Evolutionary conservation across 1,284 basidiomycete species (phyloP), one percentile per base, ranked within the genome.

Genomic region (Ustilago crameri): DNA sequence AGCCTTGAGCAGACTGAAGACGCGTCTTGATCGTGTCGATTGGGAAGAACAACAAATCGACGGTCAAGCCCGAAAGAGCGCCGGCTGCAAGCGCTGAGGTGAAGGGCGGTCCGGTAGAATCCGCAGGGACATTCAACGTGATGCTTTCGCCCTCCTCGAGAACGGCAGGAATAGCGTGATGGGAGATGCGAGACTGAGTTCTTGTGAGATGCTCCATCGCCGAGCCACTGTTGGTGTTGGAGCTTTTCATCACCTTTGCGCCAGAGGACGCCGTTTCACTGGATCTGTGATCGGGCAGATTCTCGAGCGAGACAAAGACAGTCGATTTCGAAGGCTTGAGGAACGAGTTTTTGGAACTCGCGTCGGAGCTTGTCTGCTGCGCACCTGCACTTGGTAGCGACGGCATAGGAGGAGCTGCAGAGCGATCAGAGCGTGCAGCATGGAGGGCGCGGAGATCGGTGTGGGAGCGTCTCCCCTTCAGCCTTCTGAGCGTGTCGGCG

Each of bases 11-110:
- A 3, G 93, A 91, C 82, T 98, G 95, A 52, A 97, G 86, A 34
- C 95, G 90, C 15, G 95, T 98, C 85, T 98, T 98, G 82, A 98
- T 86, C 1, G 95, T 97, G 85, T 98, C 95, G 64, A 98, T 90
- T 0, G 95, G 95, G 84, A 93, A 98, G 86, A 98, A 95, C 35
- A 97, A 88, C 59, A 98, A 87, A 85, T 98, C 95, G 23, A 82
- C 81, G 8, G 79, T 75, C 17, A 82, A 56, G 3, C 81, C 81
- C 1, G 78, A 69, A n/a, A 78, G 45, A 1, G 81, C 81, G 9
- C 81, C 81, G 7, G 79, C 74, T 10, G 66, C 51, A 15, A 73
- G 54, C 22, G 70, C 70, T 14, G 64, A 60, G 10, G 60, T 52
- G 38, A 73, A 73, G 3, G 64, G 48, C 7, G 70, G 70, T 0